Evolutionary conservation across 768 basidiomycete genomes (phyloP), one percentile per base, ranked within the genome.

Genomic region (Lactarius akahatsu): DNA sequence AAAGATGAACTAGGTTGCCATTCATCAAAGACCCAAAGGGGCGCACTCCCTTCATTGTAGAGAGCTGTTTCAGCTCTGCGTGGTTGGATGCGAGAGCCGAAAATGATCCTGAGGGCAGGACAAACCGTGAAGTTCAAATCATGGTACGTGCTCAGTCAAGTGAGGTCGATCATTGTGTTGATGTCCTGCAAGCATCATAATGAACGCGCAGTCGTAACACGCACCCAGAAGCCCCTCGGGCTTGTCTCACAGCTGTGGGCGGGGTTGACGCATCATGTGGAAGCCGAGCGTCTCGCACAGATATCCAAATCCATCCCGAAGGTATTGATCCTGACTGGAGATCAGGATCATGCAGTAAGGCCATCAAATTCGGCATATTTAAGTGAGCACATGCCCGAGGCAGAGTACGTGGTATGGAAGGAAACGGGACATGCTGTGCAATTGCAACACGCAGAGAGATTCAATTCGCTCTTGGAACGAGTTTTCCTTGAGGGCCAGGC

Each of bases 171-270:
- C 20, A 16, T 57, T 15, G 32, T 43, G 8, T 28, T 61, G 23
- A 52, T 45, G 20, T 15, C 23, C n/a, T 10, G 28, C n/a, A 38
- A 91, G 88, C 66, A 70, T 2, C 80, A 80, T 69, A 74, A 78
- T 45, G 75, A 72, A 20, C 85, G 87, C 26, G 76, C 85, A 18
- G 69, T 74, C 5, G 76, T 83, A 8, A 86, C 88, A 1, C 82
- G 80, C 41, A 84, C 83, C 2, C 92, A 91, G 69, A 78, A 77
- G 3, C 73, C 87, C 60, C 65, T 83, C n/a, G 92, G 92, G 0
- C 76, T 83, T 32, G 64, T 94, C 20, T 91, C 88, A 11, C 93
- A 94, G 74, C 86, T 90, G 84, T 79, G 77, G 16, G 90, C 92
- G 1, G 86, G 72, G 0, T 68, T 90, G 0, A 88, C 86, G 0